Base-by-base conservation (phyloP, 139 green algal species). In the Picochlorum sp. region DNA sequence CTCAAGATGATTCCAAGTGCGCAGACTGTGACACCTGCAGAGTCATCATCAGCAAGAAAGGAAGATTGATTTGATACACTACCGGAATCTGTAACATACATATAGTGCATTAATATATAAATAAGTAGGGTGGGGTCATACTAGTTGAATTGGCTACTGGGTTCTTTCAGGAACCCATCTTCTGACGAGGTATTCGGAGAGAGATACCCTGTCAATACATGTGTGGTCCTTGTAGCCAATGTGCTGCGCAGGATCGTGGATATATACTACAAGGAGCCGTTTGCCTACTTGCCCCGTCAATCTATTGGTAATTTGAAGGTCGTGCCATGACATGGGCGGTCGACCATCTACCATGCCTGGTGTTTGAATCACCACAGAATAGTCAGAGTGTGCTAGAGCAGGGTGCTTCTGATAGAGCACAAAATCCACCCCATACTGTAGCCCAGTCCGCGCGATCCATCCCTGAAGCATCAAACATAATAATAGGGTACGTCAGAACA, bases 371-470 rank as follows among this genome's bases (percentile, higher is more conserved):
- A 74, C 14, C 1, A 82, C 80, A 18, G 65, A 70, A 7, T 77
- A 77, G 32, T 76, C 58, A 1, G 72, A 79, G 63, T 87, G 80
- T 3, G 67, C 30, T 9, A 69, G 21, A 16, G 72, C 69, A 15
- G 80, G 80, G 54, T 87, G 80, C 23, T 62, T 44, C 47, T 80
- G 65, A 56, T 87, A 87, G 47, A 87, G 58, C 49, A 87, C 80
- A 46, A 77, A 77, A 58, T 87, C 75, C 9, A 68, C 71, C 4
- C 80, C 80, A 60, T 86, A 87, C 67, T 82, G 77, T 16, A 86
- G 60, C 2, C 80, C 80, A 1, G 80, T 87, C 15, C 79, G 66
- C 1, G 75, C 56, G 20, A 86, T 74, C 80, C 80, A 87, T 13
- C 80, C 79, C 75, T 54, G 47, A 7, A 30, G 28, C 8, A 54